Percentiles rank a stretch among this genome's conserved stretches.
Conservation (phyloP, 2,329 filamentous ascomycete genomes). For the Thelonectria discophora region DNA sequence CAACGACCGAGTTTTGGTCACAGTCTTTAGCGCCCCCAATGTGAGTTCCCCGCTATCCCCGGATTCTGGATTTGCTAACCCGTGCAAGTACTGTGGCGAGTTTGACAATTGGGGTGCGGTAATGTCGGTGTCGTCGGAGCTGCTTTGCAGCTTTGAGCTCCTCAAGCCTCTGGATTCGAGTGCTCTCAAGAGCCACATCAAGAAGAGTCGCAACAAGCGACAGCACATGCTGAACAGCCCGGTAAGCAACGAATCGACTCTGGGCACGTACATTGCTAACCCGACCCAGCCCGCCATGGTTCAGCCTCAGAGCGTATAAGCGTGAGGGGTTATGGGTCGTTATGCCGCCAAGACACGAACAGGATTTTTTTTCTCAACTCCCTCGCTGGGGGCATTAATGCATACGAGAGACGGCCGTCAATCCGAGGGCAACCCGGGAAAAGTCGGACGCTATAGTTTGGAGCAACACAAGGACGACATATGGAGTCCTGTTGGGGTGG, state of each 20-base stretch:
- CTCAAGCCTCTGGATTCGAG: conserved; percentile 96
- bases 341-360: conserved; percentile 31
- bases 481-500: conserved; percentile 24
- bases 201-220: conserved; percentile 94
- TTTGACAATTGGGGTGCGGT: conserved; percentile 99
- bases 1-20: conserved; percentile 92
- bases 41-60: conserved; percentile 64
- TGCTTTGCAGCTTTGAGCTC: conserved; percentile 96
- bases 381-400: conserved; percentile 14
- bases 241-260: conserved; percentile 64
- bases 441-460: conserved; percentile 28
- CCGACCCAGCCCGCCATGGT: conserved; percentile 61
- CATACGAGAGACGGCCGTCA: conserved; percentile 29
- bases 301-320: conserved; percentile 65
- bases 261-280: conserved; percentile 18
- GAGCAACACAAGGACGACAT: conserved; percentile 32
- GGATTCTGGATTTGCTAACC: conserved; percentile 39
- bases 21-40: conserved; percentile 97
- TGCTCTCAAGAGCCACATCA: conserved; percentile 97
- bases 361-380: conserved; percentile 20
- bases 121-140: conserved; percentile 94
- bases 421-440: conserved; percentile 39
- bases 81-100: conserved; percentile 92
- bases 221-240: conserved; percentile 97
- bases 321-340: conserved; percentile 46